Base-by-base conservation (phyloP, 352 stramenopile species). In the Globisporangium cederbergense region DNA sequence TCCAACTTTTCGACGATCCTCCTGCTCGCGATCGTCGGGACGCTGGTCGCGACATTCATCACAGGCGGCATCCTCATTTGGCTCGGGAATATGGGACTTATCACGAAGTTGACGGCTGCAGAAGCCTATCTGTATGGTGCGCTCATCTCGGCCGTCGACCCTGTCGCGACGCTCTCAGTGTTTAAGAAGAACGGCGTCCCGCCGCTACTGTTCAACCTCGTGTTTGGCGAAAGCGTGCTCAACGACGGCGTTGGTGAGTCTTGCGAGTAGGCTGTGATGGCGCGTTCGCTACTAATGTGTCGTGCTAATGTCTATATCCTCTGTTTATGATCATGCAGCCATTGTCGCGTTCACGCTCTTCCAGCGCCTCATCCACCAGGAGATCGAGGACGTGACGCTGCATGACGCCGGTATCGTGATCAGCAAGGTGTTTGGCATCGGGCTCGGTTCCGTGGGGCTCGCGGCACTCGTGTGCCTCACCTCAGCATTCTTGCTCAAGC, bases 151-250 rank as follows among this genome's bases (percentile, higher is more conserved):
- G 90, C 94, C 0, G 96, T 97, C 5, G 96, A 98, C 68, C 93
- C 96, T 4, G 93, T 98, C 2, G 90, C 91, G 20, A 98, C 92
- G 14, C 68, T 98, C 4, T 95, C 90, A 0, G 90, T 98, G 3
- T 98, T 98, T 67, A 96, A 97, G 78, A 96, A 95, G 58, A 91
- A 92, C 52, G 81, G 84, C 43, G 86, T 84, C 3, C 86, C 86
- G 47, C 81, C 91, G 16, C 77, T 95, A 25, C 73, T 98, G 6
- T 98, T 98, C 70, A 98, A 98, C 68, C 78, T 98, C 52, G 91
- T 98, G 0, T 98, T 98, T 75, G 96, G 96, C 42, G 96, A 98
- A 74, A 97, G 84, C 59, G 92, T 98, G 68, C 79, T 98, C 4
- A 98, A 98, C 64, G 96, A 98, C 66, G 93, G 91, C 57, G 89